Percentiles rank a stretch among this genome's conserved stretches.
Conservation (phyloP, 1,284 basidiomycete species). For the Ceratobasidium sp. region DNA sequence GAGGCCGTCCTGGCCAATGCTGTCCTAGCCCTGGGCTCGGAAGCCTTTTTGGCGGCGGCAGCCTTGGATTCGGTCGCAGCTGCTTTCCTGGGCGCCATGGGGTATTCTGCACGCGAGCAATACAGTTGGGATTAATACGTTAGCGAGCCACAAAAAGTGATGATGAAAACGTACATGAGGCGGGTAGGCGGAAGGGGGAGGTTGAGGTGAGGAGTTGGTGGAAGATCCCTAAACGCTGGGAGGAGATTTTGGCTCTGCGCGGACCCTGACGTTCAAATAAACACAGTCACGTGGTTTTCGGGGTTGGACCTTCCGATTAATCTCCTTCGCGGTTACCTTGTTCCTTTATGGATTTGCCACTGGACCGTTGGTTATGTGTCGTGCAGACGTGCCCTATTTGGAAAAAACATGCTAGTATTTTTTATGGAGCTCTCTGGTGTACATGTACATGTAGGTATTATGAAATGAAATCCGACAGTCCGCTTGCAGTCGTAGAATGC, state of each 20-base stretch:
- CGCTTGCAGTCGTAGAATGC: too few relatives aligned
- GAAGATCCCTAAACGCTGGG: conserved; percentile 4
- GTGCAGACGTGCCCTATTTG: too few relatives aligned
- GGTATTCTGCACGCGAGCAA: not conserved
- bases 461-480: too few relatives aligned
- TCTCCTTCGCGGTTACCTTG: too few relatives aligned
- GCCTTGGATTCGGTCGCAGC: not conserved
- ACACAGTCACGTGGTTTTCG: conserved; percentile 32
- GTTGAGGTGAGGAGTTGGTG: conserved; percentile 10
- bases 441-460: too few relatives aligned
- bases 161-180: conserved; percentile 6
- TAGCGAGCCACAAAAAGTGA: not conserved
- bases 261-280: conserved; percentile 34
- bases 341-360: too few relatives aligned
- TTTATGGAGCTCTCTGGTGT: too few relatives aligned
- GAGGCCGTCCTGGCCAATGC: not conserved
- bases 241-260: conserved; percentile 26
- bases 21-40: not conserved
- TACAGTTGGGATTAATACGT: not conserved
- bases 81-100: conserved; percentile 18
- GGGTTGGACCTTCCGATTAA: too few relatives aligned
- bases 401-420: too few relatives aligned
- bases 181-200: conserved; percentile 12
- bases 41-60: conserved; percentile 21
- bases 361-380: too few relatives aligned